A percentile compares a stretch with the other conserved stretches of the same genome.
Conservation (phyloP, 805 yeast species). For the Saccharomyces kudriavzevii region DNA sequence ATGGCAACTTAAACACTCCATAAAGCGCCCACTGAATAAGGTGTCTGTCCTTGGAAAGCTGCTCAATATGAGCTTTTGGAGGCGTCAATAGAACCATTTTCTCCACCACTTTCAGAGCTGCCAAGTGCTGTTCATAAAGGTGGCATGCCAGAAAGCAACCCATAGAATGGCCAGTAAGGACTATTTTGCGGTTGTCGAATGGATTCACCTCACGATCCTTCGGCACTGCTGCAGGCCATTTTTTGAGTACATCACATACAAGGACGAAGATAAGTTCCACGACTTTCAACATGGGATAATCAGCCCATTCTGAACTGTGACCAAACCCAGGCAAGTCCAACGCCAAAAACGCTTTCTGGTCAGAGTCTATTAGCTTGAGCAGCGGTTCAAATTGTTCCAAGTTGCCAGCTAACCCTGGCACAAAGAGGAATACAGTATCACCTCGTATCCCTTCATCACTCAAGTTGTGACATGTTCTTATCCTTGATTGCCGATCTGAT, state of each 20-base stretch:
- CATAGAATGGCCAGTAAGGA: constrained; percentile 58
- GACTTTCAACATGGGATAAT: constrained; percentile 16
- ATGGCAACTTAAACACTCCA: constrained; percentile 15
- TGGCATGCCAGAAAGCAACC: constrained; percentile 53
- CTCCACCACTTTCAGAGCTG: constrained; percentile 2
- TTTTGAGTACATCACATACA: neutral
- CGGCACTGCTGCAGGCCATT: neutral
- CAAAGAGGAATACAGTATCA: constrained; percentile 45
- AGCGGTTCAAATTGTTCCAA: constrained; percentile 76
- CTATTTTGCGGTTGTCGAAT: constrained; percentile 2
- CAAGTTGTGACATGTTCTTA: constrained; percentile 23
- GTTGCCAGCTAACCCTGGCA: constrained; percentile 91
- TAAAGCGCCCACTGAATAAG: constrained; percentile 11
- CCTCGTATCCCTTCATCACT: neutral
- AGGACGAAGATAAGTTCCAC: constrained; percentile 2
- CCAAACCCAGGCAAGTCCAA: constrained; percentile 91
- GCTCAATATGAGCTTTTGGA: constrained; percentile 31
- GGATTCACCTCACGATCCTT: constrained; percentile 7
- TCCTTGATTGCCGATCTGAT: neutral
- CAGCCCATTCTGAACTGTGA: constrained; percentile 25
- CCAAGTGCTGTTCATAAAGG: constrained; percentile 31
- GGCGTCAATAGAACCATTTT: constrained; percentile 41
- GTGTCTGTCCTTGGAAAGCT: constrained; percentile 10
- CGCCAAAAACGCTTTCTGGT: constrained; percentile 55
- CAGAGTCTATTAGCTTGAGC: constrained; percentile 48